phyloP scores from a whole-genome alignment of 139 green algal species.

The Astrephomene gubernaculifera region DNA sequence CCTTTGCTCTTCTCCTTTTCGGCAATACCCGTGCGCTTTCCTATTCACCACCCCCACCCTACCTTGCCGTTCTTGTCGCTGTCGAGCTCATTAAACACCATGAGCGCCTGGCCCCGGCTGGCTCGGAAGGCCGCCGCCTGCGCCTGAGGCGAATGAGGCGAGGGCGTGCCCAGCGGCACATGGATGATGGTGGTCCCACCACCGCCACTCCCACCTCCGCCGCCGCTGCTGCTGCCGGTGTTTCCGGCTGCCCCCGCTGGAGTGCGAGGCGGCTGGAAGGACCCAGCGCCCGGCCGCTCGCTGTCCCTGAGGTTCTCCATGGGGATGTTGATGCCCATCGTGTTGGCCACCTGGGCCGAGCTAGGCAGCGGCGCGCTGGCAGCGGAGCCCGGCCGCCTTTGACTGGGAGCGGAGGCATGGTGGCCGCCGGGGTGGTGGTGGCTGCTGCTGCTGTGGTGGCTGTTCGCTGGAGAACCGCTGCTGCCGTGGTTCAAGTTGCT shows the following conservation, averaged over 20 bases:
- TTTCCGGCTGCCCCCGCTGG: background rate
- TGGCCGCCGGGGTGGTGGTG: background rate
- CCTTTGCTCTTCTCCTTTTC: too few species aligned
- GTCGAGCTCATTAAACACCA: slow-evolving; percentile 52
- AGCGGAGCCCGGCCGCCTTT: background rate
- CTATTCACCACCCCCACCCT: background rate
- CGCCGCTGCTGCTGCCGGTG: too few species aligned
- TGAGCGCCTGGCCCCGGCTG: slow-evolving; percentile 11
- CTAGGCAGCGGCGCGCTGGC: background rate
- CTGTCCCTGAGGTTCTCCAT: background rate
- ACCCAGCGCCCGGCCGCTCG: slow-evolving; percentile 11
- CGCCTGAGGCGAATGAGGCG: background rate
- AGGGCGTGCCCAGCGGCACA: slow-evolving; percentile 23
- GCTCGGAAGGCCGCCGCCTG: slow-evolving; percentile 20
- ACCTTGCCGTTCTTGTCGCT: slow-evolving; percentile 63
- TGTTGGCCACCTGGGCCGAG: slow-evolving; percentile 6
- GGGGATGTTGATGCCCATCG: slow-evolving; percentile 18
- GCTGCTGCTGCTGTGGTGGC: background rate
- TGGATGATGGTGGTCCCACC: background rate
- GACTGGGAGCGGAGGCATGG: background rate
- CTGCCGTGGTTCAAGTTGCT: too few species aligned
- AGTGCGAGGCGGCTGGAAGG: background rate
- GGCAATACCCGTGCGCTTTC: background rate
- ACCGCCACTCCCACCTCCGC: background rate
- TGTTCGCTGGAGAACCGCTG: too few species aligned